Evolutionary conservation across 495 filamentous ascomycete species (phyloP).

Genomic region (Trichoderma reesei): DNA sequence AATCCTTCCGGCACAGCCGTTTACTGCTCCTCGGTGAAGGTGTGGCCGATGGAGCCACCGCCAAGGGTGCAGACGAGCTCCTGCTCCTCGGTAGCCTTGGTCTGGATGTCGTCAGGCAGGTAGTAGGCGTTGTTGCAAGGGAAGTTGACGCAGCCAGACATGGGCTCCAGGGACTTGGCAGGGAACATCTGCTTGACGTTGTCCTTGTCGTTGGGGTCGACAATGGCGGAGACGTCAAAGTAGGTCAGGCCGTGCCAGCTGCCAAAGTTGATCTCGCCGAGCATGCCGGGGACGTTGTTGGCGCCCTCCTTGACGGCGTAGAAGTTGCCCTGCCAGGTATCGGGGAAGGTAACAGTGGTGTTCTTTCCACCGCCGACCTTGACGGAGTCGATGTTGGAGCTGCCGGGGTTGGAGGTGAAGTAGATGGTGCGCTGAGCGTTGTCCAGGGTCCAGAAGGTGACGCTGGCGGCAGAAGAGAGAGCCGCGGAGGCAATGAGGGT

Average conservation of each 20-base stretch:
- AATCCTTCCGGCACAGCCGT: neutral
- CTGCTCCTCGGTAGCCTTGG: slow-evolving; percentile 27
- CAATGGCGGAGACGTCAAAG: slow-evolving; percentile 48
- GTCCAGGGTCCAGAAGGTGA: slow-evolving; percentile 42
- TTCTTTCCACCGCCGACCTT: slow-evolving; percentile 22
- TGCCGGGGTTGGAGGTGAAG: slow-evolving; percentile 31
- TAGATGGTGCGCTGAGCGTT: slow-evolving; percentile 29
- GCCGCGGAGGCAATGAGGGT: slow-evolving; percentile 14
- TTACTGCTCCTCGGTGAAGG: slow-evolving; percentile 16
- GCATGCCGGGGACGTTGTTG: slow-evolving; percentile 34
- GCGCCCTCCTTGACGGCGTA: slow-evolving; percentile 33
- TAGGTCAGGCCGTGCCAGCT: slow-evolving; percentile 32
- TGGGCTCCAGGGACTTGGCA: slow-evolving; percentile 13
- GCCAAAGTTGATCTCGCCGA: slow-evolving; percentile 42
- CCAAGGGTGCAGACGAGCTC: slow-evolving; percentile 35
- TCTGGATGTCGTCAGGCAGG: slow-evolving; percentile 38
- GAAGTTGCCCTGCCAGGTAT: slow-evolving; percentile 38
- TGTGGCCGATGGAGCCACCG: slow-evolving; percentile 16
- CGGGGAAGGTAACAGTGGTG: slow-evolving; percentile 26
- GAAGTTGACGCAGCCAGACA: slow-evolving; percentile 38
- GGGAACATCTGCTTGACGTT: slow-evolving; percentile 41
- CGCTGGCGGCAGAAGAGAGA: slow-evolving; percentile 28
- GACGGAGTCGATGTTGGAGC: slow-evolving; percentile 17
- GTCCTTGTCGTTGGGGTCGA: slow-evolving; percentile 34
- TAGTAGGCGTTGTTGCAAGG: slow-evolving; percentile 42